Conservation (phyloP, 2,329 filamentous ascomycete species). For the Thielaviopsis cerberus region DNA sequence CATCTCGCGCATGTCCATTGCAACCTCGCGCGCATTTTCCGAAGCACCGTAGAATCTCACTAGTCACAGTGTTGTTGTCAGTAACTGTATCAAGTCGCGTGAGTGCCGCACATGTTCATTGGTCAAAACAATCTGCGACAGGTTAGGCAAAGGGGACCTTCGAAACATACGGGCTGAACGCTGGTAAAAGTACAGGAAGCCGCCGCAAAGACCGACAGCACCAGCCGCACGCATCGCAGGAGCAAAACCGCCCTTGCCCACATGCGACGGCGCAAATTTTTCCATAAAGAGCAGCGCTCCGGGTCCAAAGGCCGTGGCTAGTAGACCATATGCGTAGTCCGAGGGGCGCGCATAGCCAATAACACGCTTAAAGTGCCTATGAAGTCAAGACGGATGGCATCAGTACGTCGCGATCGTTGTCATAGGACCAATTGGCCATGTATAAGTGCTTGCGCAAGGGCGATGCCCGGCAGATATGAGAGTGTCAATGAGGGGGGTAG, state of each 20-base stretch:
- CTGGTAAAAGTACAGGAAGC: slow-evolving; percentile 72
- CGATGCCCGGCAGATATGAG: neutral
- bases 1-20: slow-evolving; percentile 98
- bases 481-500: slow-evolving; percentile 1
- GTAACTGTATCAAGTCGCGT: neutral
- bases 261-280: slow-evolving; percentile 65
- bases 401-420: neutral
- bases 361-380: slow-evolving; percentile 78
- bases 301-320: slow-evolving; percentile 53
- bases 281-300: slow-evolving; percentile 62
- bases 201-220: slow-evolving; percentile 54
- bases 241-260: slow-evolving; percentile 65
- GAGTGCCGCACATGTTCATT: neutral
- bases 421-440: slow-evolving; percentile 5
- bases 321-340: slow-evolving; percentile 59
- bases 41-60: slow-evolving; percentile 90
- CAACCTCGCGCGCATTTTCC: slow-evolving; percentile 79
- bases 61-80: slow-evolving; percentile 21
- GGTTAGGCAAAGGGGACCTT: neutral
- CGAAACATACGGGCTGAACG: slow-evolving; percentile 58
- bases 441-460: neutral
- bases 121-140: neutral
- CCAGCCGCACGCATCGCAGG: slow-evolving; percentile 64
- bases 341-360: slow-evolving; percentile 67
- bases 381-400: neutral